phyloP scores from a whole-genome alignment of 345 rosid genomes.

The Tarenaya hassleriana region DNA sequence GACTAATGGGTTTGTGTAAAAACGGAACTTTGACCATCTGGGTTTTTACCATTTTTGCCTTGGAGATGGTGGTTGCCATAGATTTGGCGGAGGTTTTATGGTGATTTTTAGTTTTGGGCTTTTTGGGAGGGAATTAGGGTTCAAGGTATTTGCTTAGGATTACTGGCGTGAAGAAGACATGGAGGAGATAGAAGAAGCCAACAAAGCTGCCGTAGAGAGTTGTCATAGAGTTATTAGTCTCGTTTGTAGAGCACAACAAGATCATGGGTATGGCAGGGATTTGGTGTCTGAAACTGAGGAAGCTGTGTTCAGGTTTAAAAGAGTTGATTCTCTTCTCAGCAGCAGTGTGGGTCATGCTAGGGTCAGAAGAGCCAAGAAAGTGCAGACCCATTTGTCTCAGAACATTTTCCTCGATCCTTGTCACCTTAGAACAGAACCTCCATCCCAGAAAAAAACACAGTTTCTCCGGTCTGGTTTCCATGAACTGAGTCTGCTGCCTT shows the following conservation, averaged over 20 bases:
- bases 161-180: constrained; percentile 18
- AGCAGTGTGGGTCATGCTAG: constrained; percentile 87
- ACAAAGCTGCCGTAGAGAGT: constrained; percentile 56
- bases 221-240: constrained; percentile 53
- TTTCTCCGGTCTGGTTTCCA: constrained; percentile 36
- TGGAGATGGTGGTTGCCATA: constrained; percentile 16
- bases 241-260: constrained; percentile 43
- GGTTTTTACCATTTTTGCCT: constrained; percentile 24
- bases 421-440: constrained; percentile 24
- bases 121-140: constrained; percentile 21
- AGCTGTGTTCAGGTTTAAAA: constrained; percentile 84
- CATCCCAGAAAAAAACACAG: constrained; percentile 35
- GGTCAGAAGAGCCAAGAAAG: constrained; percentile 66
- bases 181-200: constrained; percentile 78
- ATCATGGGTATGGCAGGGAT: constrained; percentile 48
- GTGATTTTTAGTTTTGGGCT: constrained; percentile 13
- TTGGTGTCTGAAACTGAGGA: constrained; percentile 69
- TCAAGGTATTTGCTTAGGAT: constrained; percentile 7
- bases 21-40: constrained; percentile 31
- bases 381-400: constrained; percentile 44
- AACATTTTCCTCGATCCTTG: constrained; percentile 47
- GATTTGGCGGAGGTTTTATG: constrained; percentile 21
- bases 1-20: constrained; percentile 20
- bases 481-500: constrained; percentile 37
- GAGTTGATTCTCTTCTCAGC: constrained; percentile 64